Percentiles rank a stretch among this genome's conserved stretches.
These are phyloP conservation scores for Metschnikowia gruessii DNA, from an alignment of 805 yeast species.

Conservation along the genomic window DNA sequence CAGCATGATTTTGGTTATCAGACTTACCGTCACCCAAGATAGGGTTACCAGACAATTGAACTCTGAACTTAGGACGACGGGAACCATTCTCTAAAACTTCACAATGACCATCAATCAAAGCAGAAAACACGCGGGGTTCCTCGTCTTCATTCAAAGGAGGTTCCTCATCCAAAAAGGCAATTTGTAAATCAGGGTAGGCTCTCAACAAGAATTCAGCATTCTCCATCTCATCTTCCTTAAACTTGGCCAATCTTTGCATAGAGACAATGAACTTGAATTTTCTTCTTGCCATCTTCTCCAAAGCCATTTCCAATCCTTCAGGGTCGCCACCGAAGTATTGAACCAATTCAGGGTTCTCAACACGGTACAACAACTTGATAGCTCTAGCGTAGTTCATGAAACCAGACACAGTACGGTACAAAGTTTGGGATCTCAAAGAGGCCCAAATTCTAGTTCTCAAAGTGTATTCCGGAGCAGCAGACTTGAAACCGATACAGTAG, in stretches of 20 bases:
- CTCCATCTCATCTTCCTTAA: conserved; percentile 55
- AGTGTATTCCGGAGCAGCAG: conserved; percentile 47
- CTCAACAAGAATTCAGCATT: conserved; percentile 57
- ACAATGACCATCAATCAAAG: conserved; percentile 52
- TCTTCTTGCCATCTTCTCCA: conserved; percentile 67
- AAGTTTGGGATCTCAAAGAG: conserved; percentile 45
- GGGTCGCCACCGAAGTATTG: conserved; percentile 99
- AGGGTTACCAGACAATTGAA: conserved; percentile 74
- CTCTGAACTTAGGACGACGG: conserved; percentile 53
- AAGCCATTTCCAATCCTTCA: conserved; percentile 91
- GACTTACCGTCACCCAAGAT: conserved; percentile 83
- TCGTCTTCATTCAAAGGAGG: conserved; percentile 52
- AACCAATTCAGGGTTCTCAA: conserved; percentile 60
- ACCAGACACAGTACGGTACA: conserved; percentile 46
- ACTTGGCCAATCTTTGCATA: conserved; percentile 57
- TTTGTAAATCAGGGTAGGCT: conserved; percentile 66
- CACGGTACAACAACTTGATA: conserved; percentile 44
- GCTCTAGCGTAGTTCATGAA: conserved; percentile 49
- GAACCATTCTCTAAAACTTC: conserved; percentile 50
- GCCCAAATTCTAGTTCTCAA: conserved; percentile 49
- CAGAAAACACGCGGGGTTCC: conserved; percentile 52
- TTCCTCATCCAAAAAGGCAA: conserved; percentile 59
- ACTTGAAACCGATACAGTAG: conserved; percentile 47
- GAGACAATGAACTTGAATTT: conserved; percentile 65
- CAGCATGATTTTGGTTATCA: conserved; percentile 76